These are phyloP conservation scores for Naematelia aurantialba DNA, from an alignment of 768 basidiomycete genomes.

Conservation along the genomic window DNA sequence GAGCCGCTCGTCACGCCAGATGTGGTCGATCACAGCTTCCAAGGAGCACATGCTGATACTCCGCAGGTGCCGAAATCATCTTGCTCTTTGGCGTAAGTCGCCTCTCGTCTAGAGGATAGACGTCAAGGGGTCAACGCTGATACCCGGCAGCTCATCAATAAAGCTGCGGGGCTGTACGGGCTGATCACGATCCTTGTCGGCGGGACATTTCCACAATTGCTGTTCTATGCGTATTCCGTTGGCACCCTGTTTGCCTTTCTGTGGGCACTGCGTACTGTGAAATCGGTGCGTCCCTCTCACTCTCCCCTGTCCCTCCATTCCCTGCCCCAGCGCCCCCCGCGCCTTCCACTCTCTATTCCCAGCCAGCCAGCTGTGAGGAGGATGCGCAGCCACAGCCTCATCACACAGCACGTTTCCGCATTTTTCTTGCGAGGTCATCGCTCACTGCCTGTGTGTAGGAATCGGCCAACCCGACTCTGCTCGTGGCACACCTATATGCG, in stretches of 20 bases:
- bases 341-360: background rate
- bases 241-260: constrained; percentile 70
- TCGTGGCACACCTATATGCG: constrained; percentile 87
- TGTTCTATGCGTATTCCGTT: constrained; percentile 88
- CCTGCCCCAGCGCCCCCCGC: background rate
- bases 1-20: constrained; percentile 14
- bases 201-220: constrained; percentile 87
- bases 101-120: background rate
- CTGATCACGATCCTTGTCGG: constrained; percentile 78
- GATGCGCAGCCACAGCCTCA: too few species aligned
- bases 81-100: constrained; percentile 78
- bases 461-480: constrained; percentile 74
- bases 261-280: constrained; percentile 84
- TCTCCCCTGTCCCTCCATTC: background rate
- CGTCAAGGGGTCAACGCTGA: background rate
- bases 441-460: too few species aligned
- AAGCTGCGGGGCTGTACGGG: constrained; percentile 95
- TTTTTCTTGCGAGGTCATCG: too few species aligned
- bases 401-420: too few species aligned
- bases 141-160: constrained; percentile 66
- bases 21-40: too few species aligned
- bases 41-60: background rate
- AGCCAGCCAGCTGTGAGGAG: background rate
- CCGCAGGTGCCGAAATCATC: constrained; percentile 68
- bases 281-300: constrained; percentile 60